Evolutionary conservation across 257 asterid genomes (phyloP).

Genomic region (Apocynum venetum): DNA sequence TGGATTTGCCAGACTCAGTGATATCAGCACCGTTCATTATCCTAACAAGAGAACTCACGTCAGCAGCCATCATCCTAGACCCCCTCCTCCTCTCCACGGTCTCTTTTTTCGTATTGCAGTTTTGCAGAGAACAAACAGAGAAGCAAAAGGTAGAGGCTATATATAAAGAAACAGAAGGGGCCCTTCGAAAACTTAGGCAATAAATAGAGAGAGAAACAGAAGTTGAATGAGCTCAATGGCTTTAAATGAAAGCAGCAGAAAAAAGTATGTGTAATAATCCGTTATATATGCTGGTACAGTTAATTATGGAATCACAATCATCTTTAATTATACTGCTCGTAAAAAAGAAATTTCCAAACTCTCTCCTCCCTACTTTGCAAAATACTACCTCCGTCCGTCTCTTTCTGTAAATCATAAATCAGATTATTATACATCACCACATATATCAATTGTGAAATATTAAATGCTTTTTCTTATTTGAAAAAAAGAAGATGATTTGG

Average conservation of each 20-base stretch:
- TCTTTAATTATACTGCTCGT: background rate
- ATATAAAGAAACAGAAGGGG: conserved; percentile 9
- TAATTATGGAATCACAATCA: conserved; percentile 4
- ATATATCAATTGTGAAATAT: too few species aligned
- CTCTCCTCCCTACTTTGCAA: too few species aligned
- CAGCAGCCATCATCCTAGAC: conserved; percentile 62
- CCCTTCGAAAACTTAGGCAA: conserved; percentile 1
- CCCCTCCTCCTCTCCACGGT: background rate
- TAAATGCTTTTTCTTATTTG: too few species aligned
- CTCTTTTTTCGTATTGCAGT: conserved; percentile 4
- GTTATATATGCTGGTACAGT: background rate
- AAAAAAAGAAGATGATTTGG: too few species aligned
- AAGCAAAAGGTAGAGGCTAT: background rate
- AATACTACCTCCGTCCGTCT: too few species aligned
- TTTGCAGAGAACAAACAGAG: conserved; percentile 9
- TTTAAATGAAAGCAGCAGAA: conserved; percentile 13
- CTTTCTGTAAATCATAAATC: too few species aligned
- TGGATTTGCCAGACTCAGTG: conserved; percentile 41
- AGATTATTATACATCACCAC: too few species aligned
- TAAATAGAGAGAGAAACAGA: conserved; percentile 2
- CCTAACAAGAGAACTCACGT: conserved; percentile 69
- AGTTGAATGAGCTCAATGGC: background rate
- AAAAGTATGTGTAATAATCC: conserved; percentile 9
- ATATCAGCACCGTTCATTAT: conserved; percentile 53
- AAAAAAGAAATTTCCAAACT: too few species aligned